phyloP scores from a whole-genome alignment of 495 filamentous ascomycete species.

The Neurospora sp. region DNA sequence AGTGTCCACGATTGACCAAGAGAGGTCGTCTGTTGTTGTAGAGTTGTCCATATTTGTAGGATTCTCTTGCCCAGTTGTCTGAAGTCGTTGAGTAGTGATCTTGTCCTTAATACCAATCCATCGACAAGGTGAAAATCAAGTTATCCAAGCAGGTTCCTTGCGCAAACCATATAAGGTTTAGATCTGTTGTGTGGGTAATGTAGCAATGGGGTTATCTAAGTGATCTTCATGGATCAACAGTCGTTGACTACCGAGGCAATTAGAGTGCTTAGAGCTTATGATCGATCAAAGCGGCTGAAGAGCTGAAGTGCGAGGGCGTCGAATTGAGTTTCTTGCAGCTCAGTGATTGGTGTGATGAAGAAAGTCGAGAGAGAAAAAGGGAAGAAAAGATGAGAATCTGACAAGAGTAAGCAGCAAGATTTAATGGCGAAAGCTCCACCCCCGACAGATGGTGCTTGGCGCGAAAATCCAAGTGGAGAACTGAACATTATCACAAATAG shows the following conservation, averaged over 20 bases:
- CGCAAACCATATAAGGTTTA: neutral
- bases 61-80: neutral
- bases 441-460: no score
- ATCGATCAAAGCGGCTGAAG: neutral
- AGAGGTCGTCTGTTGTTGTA: neutral
- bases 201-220: neutral
- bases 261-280: neutral
- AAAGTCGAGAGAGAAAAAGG: neutral
- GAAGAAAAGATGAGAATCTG: neutral
- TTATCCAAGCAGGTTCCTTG: neutral
- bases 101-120: neutral
- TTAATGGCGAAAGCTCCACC: neutral
- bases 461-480: no score
- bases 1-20: conserved; percentile 13
- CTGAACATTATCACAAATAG: neutral
- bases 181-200: neutral
- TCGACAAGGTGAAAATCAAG: neutral
- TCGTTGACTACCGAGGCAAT: neutral
- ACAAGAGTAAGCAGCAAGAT: neutral
- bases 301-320: neutral
- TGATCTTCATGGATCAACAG: neutral
- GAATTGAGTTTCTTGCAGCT: neutral
- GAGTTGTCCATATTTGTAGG: conserved; percentile 3
- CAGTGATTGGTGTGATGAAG: neutral
- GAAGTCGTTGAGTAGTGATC: neutral